phyloP scores from a whole-genome alignment of 208 protist species.

The Leishmania gerbilli region DNA sequence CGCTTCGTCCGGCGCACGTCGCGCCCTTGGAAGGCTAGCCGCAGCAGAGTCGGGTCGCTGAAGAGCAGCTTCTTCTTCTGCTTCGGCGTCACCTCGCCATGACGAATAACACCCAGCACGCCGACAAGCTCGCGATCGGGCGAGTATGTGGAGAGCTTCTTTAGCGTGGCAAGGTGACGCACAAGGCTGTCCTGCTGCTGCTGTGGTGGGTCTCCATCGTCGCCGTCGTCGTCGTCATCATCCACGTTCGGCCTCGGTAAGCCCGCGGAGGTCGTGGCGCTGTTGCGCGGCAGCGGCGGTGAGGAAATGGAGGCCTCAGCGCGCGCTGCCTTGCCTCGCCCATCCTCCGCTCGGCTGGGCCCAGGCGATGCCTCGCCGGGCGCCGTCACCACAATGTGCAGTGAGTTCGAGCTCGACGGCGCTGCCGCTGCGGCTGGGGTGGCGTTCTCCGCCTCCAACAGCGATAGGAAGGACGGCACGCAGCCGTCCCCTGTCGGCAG shows the following conservation, averaged over 20 bases:
- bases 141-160: slow-evolving; percentile 47
- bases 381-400: slow-evolving; percentile 11
- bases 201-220: neutral
- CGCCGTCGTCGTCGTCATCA: neutral
- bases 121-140: slow-evolving; percentile 53
- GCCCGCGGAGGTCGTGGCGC: neutral
- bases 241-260: too few species aligned
- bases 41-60: slow-evolving; percentile 32
- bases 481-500: slow-evolving; percentile 20
- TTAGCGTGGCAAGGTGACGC: slow-evolving; percentile 35
- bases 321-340: neutral
- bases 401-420: too few species aligned
- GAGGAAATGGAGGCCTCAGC: neutral
- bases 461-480: slow-evolving; percentile 12
- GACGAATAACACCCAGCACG: slow-evolving; percentile 51
- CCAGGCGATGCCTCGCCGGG: slow-evolving; percentile 3
- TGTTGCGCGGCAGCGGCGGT: neutral
- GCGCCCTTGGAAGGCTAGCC: slow-evolving; percentile 24
- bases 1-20: slow-evolving; percentile 20
- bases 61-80: slow-evolving; percentile 65
- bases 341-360: neutral
- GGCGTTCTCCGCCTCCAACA: slow-evolving; percentile 16
- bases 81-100: slow-evolving; percentile 59
- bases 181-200: slow-evolving; percentile 22
- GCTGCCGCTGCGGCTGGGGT: neutral